Evolutionary conservation across 202 grass and related monocot genomes (phyloP), one percentile per base, ranked within the genome.

Genomic region (Zizania palustris): DNA sequence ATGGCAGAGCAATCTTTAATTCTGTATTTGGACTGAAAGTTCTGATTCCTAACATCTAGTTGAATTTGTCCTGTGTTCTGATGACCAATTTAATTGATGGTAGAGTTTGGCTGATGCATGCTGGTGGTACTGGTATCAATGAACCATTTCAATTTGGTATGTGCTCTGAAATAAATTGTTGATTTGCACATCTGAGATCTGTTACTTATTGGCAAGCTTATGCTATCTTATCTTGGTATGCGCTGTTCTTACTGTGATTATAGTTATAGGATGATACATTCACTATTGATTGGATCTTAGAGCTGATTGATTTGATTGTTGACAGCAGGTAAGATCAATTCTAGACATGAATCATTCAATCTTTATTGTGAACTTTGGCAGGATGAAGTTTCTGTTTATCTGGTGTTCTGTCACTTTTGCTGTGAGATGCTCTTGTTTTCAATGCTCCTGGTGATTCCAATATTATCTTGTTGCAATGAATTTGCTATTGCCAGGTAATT

Each of bases 171-270:
- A 21, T 22, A 34, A 33, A n/a, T 28, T 50, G 36, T 18, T 11
- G 46, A 38, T 54, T 54, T 42, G 77, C 14, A 19, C 21, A 20
- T 19, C 6, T 11, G 5, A 28, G 3, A 38, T 79, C 19, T 77
- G 66, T 55, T 55, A 9, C 51, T 20, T 54, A 16, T 68, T 46
- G 28, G 8, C 60, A 28, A 80, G 28, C 59, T 67, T 67, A 45
- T 44, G 46, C 2, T 60, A 20, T 3, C 51, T 55, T 3, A 28
- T 28, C 28, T 28, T 28, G 0, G 1, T 9, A 1, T 37, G 1
- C 55, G 63, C 16, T 5, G 19, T 28, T 65, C 39, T 65, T 19
- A 6, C 7, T 63, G 14, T 55, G 0, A n/a, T n/a, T n/a, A n/a
- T 61, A 6, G 3, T n/a, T 62, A 9, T 40, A 38, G 34, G 21